Conservation (phyloP, 495 filamentous ascomycete genomes). For the Aspergillus kassunensis region DNA sequence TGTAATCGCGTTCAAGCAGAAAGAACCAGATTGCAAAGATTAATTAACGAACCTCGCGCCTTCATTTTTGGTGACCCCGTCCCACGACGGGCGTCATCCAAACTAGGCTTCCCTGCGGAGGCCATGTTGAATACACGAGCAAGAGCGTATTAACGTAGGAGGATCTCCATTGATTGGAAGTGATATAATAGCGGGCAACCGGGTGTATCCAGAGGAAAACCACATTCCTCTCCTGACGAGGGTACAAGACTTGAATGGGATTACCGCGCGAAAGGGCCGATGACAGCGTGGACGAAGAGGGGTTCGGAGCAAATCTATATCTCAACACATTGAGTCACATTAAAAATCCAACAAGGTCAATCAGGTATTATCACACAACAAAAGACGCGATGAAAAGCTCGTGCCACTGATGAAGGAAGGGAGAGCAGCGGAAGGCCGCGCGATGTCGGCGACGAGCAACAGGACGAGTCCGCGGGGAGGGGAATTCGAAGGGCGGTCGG, state of each 20-base stretch:
- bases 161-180: constrained; percentile 42
- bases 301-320: constrained; percentile 1
- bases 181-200: constrained; percentile 27
- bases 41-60: constrained; percentile 53
- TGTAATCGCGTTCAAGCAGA: too few relatives aligned
- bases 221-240: constrained; percentile 38
- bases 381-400: constrained; percentile 9
- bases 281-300: constrained; percentile 12
- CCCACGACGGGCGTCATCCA: constrained; percentile 45
- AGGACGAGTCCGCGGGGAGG: constrained; percentile 13
- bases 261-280: constrained; percentile 19
- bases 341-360: constrained; percentile 9
- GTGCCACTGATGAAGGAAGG: constrained; percentile 13
- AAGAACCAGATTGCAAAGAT: too few relatives aligned
- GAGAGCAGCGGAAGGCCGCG: constrained; percentile 17
- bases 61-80: constrained; percentile 59
- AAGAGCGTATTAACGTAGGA: constrained; percentile 34
- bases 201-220: constrained; percentile 31
- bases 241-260: constrained; percentile 15
- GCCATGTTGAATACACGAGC: constrained; percentile 41
- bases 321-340: constrained; percentile 11
- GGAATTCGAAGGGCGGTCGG: constrained; percentile 6
- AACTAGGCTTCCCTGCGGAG: constrained; percentile 38
- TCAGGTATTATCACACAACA: constrained; percentile 6
- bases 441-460: constrained; percentile 14